Evolutionary conservation across 345 rosid genomes (phyloP), one percentile per base, ranked within the genome.

Genomic region (Chamaenerion angustifolium): DNA sequence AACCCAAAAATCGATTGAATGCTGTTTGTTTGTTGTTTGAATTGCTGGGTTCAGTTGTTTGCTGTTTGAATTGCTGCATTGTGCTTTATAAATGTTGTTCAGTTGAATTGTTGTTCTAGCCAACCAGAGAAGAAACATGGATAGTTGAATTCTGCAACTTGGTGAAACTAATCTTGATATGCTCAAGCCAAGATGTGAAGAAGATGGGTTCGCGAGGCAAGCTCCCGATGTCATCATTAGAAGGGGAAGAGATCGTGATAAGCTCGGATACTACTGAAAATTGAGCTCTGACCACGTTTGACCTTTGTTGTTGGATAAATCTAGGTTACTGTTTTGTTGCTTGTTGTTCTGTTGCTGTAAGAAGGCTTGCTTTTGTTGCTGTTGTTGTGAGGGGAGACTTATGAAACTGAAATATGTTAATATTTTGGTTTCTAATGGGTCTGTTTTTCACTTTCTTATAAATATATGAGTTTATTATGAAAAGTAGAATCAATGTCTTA

Each of bases 141-240:
- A n/a, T n/a, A n/a, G n/a, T n/a, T n/a, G 98, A 90, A 70, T 90
- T 90, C 67, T 75, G 95, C 64, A 76, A 66, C 75, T 83, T 90
- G 95, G 98, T 81, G 68, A 77, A 60, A 69, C 78, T 88, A 66
- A 78, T 90, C 21, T 76, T 77, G 54, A 86, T 90, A 65, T 77
- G 76, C 62, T 83, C 81, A 12, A 77, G 87, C 42, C 88, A 81
- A 31, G 90, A 85, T 56, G 92, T 75, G 70, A 88, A 82, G 78
- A 85, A 75, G 60, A 70, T 85, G 80, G 70, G 69, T 17, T 45
- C 72, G 17, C 74, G 78, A 56, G 64, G 64, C 69, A 72, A 72
- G 70, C 73, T 77, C 43, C 73, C 68, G 16, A 41, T 65, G 52
- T 62, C 78, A 31, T 77, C 75, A 18, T 23, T 71, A 2, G 84